These are phyloP conservation scores for Neurospora sp. DNA, from an alignment of 495 filamentous ascomycete genomes.

Conservation along the genomic window DNA sequence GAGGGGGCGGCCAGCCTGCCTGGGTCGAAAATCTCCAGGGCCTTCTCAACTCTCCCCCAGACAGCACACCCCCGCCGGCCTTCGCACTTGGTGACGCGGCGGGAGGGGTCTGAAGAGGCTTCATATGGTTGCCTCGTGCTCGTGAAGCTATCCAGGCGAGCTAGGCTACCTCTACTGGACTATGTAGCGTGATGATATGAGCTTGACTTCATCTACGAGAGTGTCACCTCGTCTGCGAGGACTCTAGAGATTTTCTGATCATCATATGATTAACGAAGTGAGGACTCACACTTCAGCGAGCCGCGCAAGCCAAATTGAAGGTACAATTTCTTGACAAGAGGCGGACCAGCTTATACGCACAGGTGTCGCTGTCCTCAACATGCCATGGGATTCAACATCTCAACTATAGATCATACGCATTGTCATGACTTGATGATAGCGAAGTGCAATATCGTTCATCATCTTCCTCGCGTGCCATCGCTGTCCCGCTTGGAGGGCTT, in stretches of 20 bases:
- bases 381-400: background rate
- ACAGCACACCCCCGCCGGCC: background rate
- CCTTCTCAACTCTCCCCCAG: background rate
- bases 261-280: background rate
- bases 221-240: background rate
- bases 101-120: background rate
- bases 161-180: background rate
- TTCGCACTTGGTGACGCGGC: background rate
- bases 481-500: background rate
- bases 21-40: background rate
- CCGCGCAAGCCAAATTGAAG: background rate
- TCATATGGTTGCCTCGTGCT: background rate
- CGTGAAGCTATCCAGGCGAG: background rate
- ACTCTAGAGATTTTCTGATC: background rate
- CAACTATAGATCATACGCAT: background rate
- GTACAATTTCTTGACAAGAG: background rate
- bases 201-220: background rate
- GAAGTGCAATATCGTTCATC: background rate
- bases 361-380: background rate
- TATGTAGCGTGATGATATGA: background rate
- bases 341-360: background rate
- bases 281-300: background rate
- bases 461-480: background rate
- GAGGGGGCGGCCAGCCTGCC: background rate
- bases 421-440: background rate